Percentiles rank a stretch among this genome's conserved stretches.
These are phyloP conservation scores for Pulveroboletus sp. DNA, from an alignment of 768 basidiomycete genomes.

Conservation along the genomic window DNA sequence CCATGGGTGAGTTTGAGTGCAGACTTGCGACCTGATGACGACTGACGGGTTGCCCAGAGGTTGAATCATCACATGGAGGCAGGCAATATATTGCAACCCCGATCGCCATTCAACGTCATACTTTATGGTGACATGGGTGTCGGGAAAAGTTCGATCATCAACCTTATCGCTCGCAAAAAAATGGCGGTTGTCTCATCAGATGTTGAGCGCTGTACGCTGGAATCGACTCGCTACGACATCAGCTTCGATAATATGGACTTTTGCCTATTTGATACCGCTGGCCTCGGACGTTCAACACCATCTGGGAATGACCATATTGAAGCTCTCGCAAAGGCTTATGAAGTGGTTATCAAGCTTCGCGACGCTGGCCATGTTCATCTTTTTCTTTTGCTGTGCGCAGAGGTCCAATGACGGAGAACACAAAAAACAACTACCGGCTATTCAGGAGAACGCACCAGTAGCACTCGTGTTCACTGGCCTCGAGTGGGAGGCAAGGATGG, in stretches of 20 bases:
- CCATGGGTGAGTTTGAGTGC: too few relatives aligned
- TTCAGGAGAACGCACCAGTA: conserved; percentile 33
- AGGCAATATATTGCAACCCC: too few relatives aligned
- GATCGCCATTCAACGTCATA: not conserved
- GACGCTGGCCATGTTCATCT: conserved; percentile 32
- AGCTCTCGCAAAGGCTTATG: conserved; percentile 16
- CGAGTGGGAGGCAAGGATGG: conserved; percentile 22
- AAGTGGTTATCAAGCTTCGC: conserved; percentile 26
- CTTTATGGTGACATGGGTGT: not conserved
- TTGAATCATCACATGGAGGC: too few relatives aligned
- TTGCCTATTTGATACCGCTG: conserved; percentile 25
- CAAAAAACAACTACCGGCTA: conserved; percentile 33
- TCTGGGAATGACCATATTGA: conserved; percentile 11
- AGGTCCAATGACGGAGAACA: conserved; percentile 26
- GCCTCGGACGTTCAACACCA: conserved; percentile 18
- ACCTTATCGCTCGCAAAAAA: conserved; percentile 5
- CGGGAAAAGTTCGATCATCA: not conserved
- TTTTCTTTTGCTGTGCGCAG: conserved; percentile 37
- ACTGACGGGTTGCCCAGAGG: too few relatives aligned
- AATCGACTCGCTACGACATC: conserved; percentile 18
- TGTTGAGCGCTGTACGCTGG: conserved; percentile 29
- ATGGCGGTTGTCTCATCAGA: conserved; percentile 12
- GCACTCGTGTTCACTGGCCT: conserved; percentile 36
- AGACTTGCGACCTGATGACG: too few relatives aligned
- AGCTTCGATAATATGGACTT: conserved; percentile 9